Percentiles rank a stretch among this genome's conserved stretches.
Evolutionary conservation across 2,329 filamentous ascomycete genomes (phyloP).

Genomic region (Penicillium frequentans): DNA sequence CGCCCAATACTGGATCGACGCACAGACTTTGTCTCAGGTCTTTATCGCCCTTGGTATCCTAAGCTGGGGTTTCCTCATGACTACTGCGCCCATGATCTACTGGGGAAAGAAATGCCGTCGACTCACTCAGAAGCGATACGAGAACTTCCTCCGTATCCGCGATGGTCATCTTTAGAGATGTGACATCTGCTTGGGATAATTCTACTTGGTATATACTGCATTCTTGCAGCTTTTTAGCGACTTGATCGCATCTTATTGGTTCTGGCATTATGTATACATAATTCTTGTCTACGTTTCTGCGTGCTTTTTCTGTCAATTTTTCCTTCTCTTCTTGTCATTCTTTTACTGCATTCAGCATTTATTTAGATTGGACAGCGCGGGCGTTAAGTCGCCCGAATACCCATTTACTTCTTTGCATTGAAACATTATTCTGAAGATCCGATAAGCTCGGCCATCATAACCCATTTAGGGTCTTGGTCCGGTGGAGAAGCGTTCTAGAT

Average conservation of each 20-base stretch:
- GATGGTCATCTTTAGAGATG: slow-evolving; percentile 29
- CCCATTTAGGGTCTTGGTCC: neutral
- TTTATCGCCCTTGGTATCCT: slow-evolving; percentile 56
- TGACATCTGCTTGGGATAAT: neutral
- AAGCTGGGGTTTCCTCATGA: slow-evolving; percentile 52
- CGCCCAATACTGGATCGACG: slow-evolving; percentile 51
- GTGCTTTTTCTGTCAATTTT: neutral
- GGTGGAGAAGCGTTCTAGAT: neutral
- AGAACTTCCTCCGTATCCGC: slow-evolving; percentile 50
- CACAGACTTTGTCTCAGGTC: slow-evolving; percentile 45
- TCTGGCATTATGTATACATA: neutral
- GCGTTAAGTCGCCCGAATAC: neutral
- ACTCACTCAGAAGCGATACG: slow-evolving; percentile 50
- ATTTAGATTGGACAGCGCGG: neutral
- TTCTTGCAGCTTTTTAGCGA: neutral
- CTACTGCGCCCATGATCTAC: slow-evolving; percentile 55
- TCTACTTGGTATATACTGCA: neutral
- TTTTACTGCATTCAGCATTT: neutral
- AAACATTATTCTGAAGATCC: neutral
- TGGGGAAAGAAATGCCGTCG: slow-evolving; percentile 53
- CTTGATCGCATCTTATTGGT: neutral
- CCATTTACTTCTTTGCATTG: neutral
- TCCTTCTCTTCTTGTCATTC: neutral
- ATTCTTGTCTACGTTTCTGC: neutral
- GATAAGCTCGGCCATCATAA: neutral